Conservation (phyloP, 1,139 yeast species). For the Hansenula lynferdii region DNA sequence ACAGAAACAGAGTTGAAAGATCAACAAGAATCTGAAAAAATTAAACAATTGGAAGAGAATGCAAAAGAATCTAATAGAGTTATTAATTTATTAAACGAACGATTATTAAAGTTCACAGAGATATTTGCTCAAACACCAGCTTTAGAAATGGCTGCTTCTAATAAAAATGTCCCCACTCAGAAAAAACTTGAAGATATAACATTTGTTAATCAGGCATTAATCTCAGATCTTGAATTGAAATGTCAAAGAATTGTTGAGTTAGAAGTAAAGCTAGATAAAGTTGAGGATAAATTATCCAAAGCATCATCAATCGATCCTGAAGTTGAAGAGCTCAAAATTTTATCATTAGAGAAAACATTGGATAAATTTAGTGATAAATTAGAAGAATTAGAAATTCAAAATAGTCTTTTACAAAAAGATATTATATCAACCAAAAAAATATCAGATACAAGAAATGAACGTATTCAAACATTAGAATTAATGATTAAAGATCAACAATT, state of each 20-base stretch:
- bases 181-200: conserved; percentile 22
- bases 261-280: conserved; percentile 35
- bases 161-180: conserved; percentile 10
- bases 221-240: conserved; percentile 37
- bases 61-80: background rate
- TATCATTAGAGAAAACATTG: conserved; percentile 40
- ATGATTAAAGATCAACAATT: conserved; percentile 48
- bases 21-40: background rate
- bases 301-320: conserved; percentile 2
- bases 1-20: no score
- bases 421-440: conserved; percentile 53
- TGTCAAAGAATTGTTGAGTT: conserved; percentile 37
- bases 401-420: conserved; percentile 37
- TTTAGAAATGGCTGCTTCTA: conserved; percentile 1
- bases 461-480: conserved; percentile 51
- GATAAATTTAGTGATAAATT: conserved; percentile 40
- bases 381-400: conserved; percentile 37
- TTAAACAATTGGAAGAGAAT: background rate
- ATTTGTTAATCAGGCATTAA: conserved; percentile 29
- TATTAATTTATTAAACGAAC: conserved; percentile 10
- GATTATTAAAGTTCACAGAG: conserved; percentile 11
- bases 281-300: conserved; percentile 22
- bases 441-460: conserved; percentile 53
- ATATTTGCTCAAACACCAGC: conserved; percentile 11
- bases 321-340: conserved; percentile 21